These are phyloP conservation scores for Chlorella sp. DNA, from an alignment of 139 green algal genomes.

Conservation along the genomic window DNA sequence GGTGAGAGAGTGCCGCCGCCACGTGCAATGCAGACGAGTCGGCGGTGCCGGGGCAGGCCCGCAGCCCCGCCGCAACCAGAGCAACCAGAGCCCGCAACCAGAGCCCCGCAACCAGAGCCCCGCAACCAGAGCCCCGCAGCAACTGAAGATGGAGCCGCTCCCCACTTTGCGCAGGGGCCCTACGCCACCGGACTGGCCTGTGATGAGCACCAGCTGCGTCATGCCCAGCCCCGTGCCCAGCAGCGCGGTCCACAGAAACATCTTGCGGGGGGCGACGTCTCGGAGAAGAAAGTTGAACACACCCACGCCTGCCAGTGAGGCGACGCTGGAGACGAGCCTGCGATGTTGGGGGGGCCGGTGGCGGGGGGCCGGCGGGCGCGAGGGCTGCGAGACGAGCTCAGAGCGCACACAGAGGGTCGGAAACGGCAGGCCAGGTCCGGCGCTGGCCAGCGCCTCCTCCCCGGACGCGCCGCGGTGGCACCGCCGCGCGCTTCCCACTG, in stretches of 20 bases:
- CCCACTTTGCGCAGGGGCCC: too few species aligned
- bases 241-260: constrained; percentile 78
- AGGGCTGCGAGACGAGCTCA: too few species aligned
- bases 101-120: not conserved
- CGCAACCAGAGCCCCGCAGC: not conserved
- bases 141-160: too few species aligned
- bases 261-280: constrained; percentile 55
- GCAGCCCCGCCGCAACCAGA: not conserved
- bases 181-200: constrained; percentile 35
- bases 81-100: not conserved
- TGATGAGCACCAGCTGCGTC: constrained; percentile 87
- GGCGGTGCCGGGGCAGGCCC: not conserved
- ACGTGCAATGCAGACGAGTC: not conserved
- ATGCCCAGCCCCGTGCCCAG: constrained; percentile 73
- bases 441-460: not conserved
- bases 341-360: too few species aligned
- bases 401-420: not conserved
- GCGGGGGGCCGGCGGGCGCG: too few species aligned
- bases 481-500: not conserved
- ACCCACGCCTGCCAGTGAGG: constrained; percentile 72
- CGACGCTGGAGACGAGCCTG: constrained; percentile 75
- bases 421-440: not conserved
- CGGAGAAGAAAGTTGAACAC: constrained; percentile 82
- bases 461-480: not conserved
- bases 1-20: too few species aligned